A percentile compares a stretch with the other conserved stretches of the same genome.
Conservation (phyloP, 2,329 filamentous ascomycete species). For the Penicillium polonicum region DNA sequence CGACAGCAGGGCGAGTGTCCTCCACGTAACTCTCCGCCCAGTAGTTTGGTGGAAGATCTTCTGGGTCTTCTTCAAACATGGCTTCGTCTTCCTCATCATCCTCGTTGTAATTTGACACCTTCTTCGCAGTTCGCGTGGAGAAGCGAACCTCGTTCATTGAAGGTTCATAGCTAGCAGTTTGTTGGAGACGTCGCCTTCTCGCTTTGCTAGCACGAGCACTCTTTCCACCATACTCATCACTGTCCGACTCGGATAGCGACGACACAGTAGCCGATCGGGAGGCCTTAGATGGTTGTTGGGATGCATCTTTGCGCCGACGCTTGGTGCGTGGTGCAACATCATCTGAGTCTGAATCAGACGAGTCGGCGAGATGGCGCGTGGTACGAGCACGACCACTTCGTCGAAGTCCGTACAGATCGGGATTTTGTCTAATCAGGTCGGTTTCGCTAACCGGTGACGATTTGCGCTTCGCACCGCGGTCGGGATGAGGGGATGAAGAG, state of each 20-base stretch:
- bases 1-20: constrained; percentile 80
- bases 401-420: constrained; percentile 89
- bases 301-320: constrained; percentile 54
- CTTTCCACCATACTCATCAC: constrained; percentile 73
- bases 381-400: constrained; percentile 73
- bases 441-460: constrained; percentile 67
- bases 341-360: constrained; percentile 69
- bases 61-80: constrained; percentile 57
- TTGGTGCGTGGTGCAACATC: constrained; percentile 53
- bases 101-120: constrained; percentile 68
- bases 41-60: constrained; percentile 65
- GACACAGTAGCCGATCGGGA: constrained; percentile 51
- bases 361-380: constrained; percentile 62
- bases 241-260: constrained; percentile 66
- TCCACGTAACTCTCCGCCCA: constrained; percentile 65
- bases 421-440: constrained; percentile 84
- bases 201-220: constrained; percentile 72
- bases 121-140: constrained; percentile 80
- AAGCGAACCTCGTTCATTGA: constrained; percentile 81
- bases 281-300: constrained; percentile 51
- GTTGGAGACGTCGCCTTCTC: constrained; percentile 68
- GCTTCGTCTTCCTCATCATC: constrained; percentile 60
- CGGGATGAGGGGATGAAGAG: constrained; percentile 70
- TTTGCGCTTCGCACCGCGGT: constrained; percentile 70
- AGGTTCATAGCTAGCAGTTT: constrained; percentile 62